Percentiles rank a stretch among this genome's conserved stretches.
Evolutionary conservation across 805 yeast genomes (phyloP).

Genomic region (Cyberlindnera nakhonratchasimensis): DNA sequence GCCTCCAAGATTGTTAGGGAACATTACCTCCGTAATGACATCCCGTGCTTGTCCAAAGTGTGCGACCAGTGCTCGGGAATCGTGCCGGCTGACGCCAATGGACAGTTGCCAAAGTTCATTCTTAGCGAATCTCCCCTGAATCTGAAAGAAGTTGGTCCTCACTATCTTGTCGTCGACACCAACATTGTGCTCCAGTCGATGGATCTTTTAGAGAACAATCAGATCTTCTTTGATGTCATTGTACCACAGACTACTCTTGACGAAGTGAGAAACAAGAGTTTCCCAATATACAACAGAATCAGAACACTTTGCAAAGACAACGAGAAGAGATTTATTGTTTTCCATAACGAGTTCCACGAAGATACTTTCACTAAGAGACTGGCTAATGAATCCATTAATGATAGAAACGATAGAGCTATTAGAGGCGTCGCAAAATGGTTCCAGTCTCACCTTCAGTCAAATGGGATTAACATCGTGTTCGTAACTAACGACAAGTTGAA

Average conservation of each 20-base stretch:
- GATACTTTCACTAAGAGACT: constrained; percentile 62
- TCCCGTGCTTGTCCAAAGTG: constrained; percentile 78
- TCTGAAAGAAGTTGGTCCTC: constrained; percentile 53
- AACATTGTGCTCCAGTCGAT: constrained; percentile 85
- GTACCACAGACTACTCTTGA: constrained; percentile 95
- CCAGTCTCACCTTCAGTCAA: constrained; percentile 51
- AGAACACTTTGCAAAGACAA: constrained; percentile 71
- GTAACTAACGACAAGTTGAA: constrained; percentile 79
- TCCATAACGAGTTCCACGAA: constrained; percentile 86
- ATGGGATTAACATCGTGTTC: constrained; percentile 45
- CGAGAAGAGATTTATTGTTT: constrained; percentile 81
- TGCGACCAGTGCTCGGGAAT: constrained; percentile 61
- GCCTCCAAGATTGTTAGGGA: constrained; percentile 92
- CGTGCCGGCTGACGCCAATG: constrained; percentile 60
- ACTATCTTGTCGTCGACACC: constrained; percentile 83
- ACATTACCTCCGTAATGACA: constrained; percentile 88
- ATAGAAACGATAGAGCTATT: constrained; percentile 88
- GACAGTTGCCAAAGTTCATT: constrained; percentile 62
- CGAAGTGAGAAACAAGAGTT: constrained; percentile 83
- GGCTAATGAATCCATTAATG: constrained; percentile 71
- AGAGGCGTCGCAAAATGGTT: constrained; percentile 74
- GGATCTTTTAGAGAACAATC: constrained; percentile 76
- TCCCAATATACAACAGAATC: constrained; percentile 83
- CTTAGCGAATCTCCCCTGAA: constrained; percentile 58
- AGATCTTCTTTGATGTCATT: constrained; percentile 82